Base-by-base conservation (phyloP, 176 grass and related monocot genomes). In the Zizania latifolia region DNA sequence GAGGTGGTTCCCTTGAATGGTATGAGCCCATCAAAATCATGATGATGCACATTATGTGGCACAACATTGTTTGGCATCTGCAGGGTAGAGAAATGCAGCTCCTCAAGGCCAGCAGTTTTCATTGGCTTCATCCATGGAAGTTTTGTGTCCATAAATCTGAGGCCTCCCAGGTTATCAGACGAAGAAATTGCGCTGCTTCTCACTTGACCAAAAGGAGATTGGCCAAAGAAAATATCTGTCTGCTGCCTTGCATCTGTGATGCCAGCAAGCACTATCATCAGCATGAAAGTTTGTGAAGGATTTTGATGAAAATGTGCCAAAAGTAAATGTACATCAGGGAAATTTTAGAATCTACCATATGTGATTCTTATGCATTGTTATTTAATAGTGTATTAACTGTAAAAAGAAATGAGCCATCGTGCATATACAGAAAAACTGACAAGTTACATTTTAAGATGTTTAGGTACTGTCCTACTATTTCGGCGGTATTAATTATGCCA, bases 201-300 rank as follows among this genome's bases (percentile, higher is more conserved):
- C 83, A 62, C 66, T 54, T 81, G 80, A 68, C 55, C 73, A 68
- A 79, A 87, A 22, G 79, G 74, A 48, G 82, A 57, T 61, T 83
- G 86, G 40, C 75, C 84, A 83, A 88, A 88, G 46, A 85, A 77
- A 74, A 86, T 66, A 80, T 84, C 90, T 78, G 86, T 79, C 17
- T 74, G 60, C 50, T 76, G 82, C 54, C 65, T 83, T 59, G 89
- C 50, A 88, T 88, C 87, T 90, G 84, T 30, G 72, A 37, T 24
- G 34, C 54, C 32, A 36, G 4, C 3, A 32, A 69, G 4, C 48
- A 53, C n/a, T 53, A 0, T 53, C 48, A 53, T n/a, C n/a, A n/a
- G n/a, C 23, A 55, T 2, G 38, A 32, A 15, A 34, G 41, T 22
- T 19, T 33, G 37, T 28, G 1, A 32, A 43, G 10, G 34, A 34